Percentiles rank a stretch among this genome's conserved stretches.
These are phyloP conservation scores for Citrus medica DNA, from an alignment of 345 rosid species.

Conservation along the genomic window DNA sequence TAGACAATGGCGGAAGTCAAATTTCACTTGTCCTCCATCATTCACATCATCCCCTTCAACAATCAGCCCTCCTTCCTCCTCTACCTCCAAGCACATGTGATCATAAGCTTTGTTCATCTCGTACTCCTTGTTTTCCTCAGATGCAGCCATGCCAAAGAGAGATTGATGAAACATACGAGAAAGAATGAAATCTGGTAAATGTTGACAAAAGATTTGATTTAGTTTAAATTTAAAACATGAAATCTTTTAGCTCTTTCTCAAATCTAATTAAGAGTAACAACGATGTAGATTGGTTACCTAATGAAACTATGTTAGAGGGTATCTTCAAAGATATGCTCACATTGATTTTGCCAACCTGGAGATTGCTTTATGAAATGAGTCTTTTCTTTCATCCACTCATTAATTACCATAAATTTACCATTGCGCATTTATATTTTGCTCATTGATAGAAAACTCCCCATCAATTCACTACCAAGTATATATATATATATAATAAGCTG, in stretches of 20 bases:
- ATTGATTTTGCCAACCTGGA: slow-evolving; percentile 27
- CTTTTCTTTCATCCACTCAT: slow-evolving; percentile 1
- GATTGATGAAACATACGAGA: no score
- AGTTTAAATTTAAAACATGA: slow-evolving; percentile 11
- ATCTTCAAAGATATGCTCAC: slow-evolving; percentile 1
- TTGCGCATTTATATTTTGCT: background rate
- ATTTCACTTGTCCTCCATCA: no score
- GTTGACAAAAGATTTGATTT: slow-evolving; percentile 19
- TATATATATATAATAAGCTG: background rate
- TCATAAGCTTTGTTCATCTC: no score
- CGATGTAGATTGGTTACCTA: slow-evolving; percentile 2
- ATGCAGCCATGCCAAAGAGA: no score
- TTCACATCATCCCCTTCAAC: no score
- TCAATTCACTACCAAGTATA: background rate
- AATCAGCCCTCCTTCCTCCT: no score
- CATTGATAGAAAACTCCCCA: background rate
- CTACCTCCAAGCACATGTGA: no score
- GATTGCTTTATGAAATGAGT: slow-evolving; percentile 6
- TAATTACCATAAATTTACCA: slow-evolving; percentile 6
- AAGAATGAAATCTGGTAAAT: no score
- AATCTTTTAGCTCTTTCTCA: background rate
- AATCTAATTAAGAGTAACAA: background rate
- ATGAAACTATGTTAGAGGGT: background rate
- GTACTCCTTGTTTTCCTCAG: no score
- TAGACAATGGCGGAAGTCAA: no score